Evolutionary conservation across 73 alveolate genomes (phyloP).

Genomic region (Paramecium tetraurelia): DNA sequence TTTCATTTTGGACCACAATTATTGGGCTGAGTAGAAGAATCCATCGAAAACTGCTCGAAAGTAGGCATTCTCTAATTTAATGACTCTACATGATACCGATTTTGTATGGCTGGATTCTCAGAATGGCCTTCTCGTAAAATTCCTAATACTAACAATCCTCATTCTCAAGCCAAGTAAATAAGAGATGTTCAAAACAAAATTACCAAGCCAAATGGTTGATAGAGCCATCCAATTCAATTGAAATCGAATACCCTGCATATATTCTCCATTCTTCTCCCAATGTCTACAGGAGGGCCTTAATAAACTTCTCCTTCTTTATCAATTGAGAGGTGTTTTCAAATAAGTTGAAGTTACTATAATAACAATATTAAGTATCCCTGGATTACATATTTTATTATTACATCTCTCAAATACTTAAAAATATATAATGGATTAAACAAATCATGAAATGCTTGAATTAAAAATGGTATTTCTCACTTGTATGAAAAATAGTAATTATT

Average conservation of each 20-base stretch:
- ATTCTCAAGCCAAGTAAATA: constrained; percentile 28
- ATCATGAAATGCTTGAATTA: not conserved
- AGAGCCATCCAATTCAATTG: not conserved
- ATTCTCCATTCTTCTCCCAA: constrained; percentile 43
- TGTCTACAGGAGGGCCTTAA: not conserved
- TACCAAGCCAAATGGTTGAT: constrained; percentile 28
- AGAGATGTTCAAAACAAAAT: constrained; percentile 40
- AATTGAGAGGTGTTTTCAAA: not conserved
- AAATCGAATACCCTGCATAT: constrained; percentile 16
- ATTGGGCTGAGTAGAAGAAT: constrained; percentile 1
- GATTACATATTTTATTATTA: not conserved
- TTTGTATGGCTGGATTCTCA: not conserved
- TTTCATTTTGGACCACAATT: not conserved
- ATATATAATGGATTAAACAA: not conserved
- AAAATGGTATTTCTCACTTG: not conserved
- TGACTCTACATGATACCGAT: not conserved
- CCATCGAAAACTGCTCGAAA: constrained; percentile 35
- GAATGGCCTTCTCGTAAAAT: not conserved
- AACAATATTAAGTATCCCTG: constrained; percentile 9
- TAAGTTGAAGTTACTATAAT: not conserved
- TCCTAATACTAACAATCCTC: not conserved
- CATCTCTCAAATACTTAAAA: not conserved
- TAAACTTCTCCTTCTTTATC: not conserved
- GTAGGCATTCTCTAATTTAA: not conserved
- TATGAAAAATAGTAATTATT: not conserved